Evolutionary conservation across 768 basidiomycete species (phyloP).

Genomic region (Xerocomus brunneocitrinus): DNA sequence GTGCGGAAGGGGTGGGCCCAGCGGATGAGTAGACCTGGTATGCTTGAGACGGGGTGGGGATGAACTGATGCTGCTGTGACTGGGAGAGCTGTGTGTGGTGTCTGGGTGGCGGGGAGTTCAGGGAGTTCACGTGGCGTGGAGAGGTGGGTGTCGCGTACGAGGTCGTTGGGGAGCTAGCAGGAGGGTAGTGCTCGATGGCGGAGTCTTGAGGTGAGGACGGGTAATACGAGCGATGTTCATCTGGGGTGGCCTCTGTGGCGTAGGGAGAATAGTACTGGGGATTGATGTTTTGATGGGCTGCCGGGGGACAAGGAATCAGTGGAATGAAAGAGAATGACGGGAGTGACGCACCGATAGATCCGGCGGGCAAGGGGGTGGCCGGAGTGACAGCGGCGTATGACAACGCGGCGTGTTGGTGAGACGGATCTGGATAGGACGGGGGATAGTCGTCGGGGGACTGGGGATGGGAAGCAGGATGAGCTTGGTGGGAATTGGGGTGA

Average conservation of each 20-base stretch:
- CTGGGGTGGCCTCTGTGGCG: constrained; percentile 11
- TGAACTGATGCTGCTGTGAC: constrained; percentile 34
- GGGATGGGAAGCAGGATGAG: constrained; percentile 14
- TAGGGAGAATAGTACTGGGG: constrained; percentile 22
- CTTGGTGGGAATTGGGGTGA: constrained; percentile 16
- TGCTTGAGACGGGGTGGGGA: constrained; percentile 47
- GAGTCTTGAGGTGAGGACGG: constrained; percentile 14
- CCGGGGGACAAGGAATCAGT: constrained; percentile 9
- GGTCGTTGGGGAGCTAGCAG: constrained; percentile 16
- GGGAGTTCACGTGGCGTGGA: constrained; percentile 13
- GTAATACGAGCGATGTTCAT: constrained; percentile 26
- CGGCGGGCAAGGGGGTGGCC: constrained; percentile 16
- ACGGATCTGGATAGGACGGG: constrained; percentile 22
- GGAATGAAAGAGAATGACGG: constrained; percentile 6
- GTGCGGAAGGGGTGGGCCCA: constrained; percentile 23
- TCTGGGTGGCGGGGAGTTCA: constrained; percentile 15
- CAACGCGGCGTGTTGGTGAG: constrained; percentile 21
- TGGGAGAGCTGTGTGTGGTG: constrained; percentile 14
- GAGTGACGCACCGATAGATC: constrained; percentile 26
- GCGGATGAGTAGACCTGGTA: constrained; percentile 33
- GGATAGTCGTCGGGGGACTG: constrained; percentile 19
- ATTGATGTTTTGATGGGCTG: constrained; percentile 18
- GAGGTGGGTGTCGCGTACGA: constrained; percentile 20
- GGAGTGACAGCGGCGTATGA: constrained; percentile 26
- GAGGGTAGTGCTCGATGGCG: constrained; percentile 20